Percentiles rank a stretch among this genome's conserved stretches.
These are phyloP conservation scores for Ploettnerulaceae sp. DNA, from an alignment of 2,329 filamentous ascomycete genomes.

Conservation along the genomic window DNA sequence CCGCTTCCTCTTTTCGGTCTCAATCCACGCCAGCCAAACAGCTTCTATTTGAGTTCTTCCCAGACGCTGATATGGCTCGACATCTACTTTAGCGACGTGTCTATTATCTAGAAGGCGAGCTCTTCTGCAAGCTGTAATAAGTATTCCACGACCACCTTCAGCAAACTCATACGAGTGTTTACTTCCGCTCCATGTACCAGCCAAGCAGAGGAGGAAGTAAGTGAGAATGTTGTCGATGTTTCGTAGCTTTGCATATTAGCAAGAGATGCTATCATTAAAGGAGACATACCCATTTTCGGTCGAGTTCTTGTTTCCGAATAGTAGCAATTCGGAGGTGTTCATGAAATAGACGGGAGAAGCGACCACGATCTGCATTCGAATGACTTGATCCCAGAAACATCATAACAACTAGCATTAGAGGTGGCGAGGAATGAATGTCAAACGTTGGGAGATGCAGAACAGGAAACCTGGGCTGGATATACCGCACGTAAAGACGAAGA, in stretches of 20 bases:
- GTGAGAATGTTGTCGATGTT: slow-evolving; percentile 28
- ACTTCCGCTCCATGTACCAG: slow-evolving; percentile 30
- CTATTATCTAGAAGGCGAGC: slow-evolving; percentile 29
- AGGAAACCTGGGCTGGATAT: slow-evolving; percentile 29
- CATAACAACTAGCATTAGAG: slow-evolving; percentile 28
- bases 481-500: slow-evolving; percentile 27
- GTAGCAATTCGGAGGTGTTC: slow-evolving; percentile 26
- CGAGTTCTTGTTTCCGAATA: slow-evolving; percentile 23
- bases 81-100: slow-evolving; percentile 18
- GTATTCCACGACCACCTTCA: slow-evolving; percentile 27
- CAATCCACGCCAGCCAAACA: slow-evolving; percentile 30
- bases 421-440: slow-evolving; percentile 25
- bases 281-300: slow-evolving; percentile 27
- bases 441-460: slow-evolving; percentile 30
- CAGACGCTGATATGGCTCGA: slow-evolving; percentile 18
- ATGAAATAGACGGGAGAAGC: slow-evolving; percentile 29
- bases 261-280: too few species aligned
- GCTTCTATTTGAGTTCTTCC: slow-evolving; percentile 20
- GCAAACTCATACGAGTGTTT: slow-evolving; percentile 31
- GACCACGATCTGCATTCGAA: slow-evolving; percentile 25
- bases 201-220: slow-evolving; percentile 29
- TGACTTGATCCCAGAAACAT: slow-evolving; percentile 32
- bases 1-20: slow-evolving; percentile 30
- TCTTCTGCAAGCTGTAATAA: slow-evolving; percentile 27
- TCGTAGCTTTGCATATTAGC: slow-evolving; percentile 23